phyloP scores from a whole-genome alignment of 192 early-diverging fungal genomes.

The Coemansia sp. region DNA sequence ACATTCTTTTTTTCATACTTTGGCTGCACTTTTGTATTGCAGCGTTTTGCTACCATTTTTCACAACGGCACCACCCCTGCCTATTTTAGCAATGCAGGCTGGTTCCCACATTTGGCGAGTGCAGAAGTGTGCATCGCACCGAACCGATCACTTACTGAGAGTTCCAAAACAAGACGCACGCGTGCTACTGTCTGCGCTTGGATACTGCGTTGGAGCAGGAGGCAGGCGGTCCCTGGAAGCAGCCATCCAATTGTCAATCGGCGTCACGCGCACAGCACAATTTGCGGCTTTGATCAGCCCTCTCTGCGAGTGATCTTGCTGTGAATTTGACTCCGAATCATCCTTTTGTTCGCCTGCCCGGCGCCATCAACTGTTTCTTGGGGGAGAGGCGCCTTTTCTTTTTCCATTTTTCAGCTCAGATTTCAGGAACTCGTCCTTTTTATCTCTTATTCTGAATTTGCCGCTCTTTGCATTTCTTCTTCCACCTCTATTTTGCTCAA shows the following conservation, averaged over 20 bases:
- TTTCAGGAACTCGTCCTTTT: conserved; percentile 1
- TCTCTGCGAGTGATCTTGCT: conserved; percentile 40
- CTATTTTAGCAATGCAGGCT: neutral
- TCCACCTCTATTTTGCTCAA: neutral
- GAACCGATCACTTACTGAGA: conserved; percentile 5
- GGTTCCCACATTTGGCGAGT: neutral
- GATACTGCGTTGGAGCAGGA: neutral
- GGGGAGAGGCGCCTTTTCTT: conserved; percentile 1
- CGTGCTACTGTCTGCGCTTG: conserved; percentile 1
- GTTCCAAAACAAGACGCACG: neutral
- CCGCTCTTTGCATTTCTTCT: conserved; percentile 3
- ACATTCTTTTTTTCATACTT: no score
- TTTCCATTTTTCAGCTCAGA: neutral
- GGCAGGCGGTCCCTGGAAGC: neutral
- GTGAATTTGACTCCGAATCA: conserved; percentile 1
- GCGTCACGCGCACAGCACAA: neutral
- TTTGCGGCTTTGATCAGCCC: neutral
- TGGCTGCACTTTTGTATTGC: neutral
- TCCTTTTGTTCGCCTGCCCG: neutral
- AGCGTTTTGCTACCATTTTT: no score
- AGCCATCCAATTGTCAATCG: neutral
- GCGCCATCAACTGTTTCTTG: conserved; percentile 1
- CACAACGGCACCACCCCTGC: neutral
- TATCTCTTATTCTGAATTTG: conserved; percentile 7
- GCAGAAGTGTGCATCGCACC: neutral